Evolutionary conservation across 164 flowering plant species (phyloP).

Genomic region (Stephania yunnanensis): DNA sequence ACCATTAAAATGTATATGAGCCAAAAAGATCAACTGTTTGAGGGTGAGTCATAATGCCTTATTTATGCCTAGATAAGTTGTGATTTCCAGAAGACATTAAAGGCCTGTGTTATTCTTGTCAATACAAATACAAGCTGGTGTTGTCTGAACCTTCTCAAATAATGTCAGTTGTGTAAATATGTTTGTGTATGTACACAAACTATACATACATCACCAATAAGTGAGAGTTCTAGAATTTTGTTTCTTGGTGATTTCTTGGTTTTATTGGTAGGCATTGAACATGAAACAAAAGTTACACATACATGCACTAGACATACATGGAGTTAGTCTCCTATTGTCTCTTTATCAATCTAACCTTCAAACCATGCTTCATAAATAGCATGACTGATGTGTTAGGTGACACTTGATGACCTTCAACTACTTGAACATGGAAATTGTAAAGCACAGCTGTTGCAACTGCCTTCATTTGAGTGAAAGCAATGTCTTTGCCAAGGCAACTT

Average conservation of each 20-base stretch:
- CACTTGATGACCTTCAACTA: slow-evolving; percentile 29
- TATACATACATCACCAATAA: no score
- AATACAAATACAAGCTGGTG: neutral
- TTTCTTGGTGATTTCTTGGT: neutral
- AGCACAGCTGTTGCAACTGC: slow-evolving; percentile 27
- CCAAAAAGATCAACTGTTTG: neutral
- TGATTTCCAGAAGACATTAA: neutral
- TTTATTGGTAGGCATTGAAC: no score
- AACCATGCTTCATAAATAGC: slow-evolving; percentile 43
- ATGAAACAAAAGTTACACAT: no score
- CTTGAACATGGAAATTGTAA: slow-evolving; percentile 20
- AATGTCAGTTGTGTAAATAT: no score
- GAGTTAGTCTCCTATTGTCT: neutral
- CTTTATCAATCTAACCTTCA: slow-evolving; percentile 20
- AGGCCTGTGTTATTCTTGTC: neutral
- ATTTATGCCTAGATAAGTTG: neutral
- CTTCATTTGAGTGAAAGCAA: slow-evolving; percentile 40
- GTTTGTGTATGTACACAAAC: no score
- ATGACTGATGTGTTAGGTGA: slow-evolving; percentile 20
- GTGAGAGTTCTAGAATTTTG: neutral
- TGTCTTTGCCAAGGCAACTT: slow-evolving; percentile 38
- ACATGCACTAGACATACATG: neutral
- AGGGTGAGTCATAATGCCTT: neutral
- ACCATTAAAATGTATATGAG: neutral
- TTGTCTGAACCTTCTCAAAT: neutral